Conservation (phyloP, 345 rosid genomes). For the Populus davidiana region DNA sequence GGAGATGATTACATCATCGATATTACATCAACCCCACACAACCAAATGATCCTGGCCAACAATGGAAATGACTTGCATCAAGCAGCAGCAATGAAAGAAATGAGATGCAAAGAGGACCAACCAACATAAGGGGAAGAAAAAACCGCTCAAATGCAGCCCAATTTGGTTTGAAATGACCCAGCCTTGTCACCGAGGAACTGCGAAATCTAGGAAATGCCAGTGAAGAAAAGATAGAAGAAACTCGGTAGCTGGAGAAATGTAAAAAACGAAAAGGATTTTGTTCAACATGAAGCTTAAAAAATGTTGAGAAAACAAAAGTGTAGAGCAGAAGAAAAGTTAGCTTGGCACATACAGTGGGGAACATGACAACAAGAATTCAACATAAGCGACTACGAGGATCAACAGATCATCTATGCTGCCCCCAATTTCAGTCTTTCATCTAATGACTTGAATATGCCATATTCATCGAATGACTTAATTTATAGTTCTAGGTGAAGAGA, state of each 20-base stretch:
- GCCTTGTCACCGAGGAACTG: conserved; percentile 70
- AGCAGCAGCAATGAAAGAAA: conserved; percentile 6
- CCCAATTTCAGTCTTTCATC: background rate
- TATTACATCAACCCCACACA: background rate
- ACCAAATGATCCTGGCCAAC: conserved; percentile 1
- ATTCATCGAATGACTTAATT: background rate
- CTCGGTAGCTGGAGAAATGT: conserved; percentile 28
- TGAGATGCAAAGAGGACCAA: conserved; percentile 11
- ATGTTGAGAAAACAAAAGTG: conserved; percentile 7
- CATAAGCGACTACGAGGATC: background rate
- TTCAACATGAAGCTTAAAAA: conserved; percentile 8
- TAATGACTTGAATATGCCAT: background rate
- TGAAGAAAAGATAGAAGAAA: conserved; percentile 24
- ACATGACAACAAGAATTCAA: background rate
- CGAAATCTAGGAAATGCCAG: conserved; percentile 53
- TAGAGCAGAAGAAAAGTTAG: background rate
- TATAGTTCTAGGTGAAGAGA: background rate
- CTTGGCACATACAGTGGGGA: background rate
- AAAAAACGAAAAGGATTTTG: background rate
- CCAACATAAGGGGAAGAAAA: background rate
- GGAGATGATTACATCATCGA: background rate
- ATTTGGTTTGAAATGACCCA: conserved; percentile 17
- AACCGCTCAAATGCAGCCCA: conserved; percentile 19
- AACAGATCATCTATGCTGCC: background rate
- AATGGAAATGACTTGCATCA: conserved; percentile 5